Evolutionary conservation across 1,284 basidiomycete species (phyloP).

Genomic region (Trichosporon asahii): DNA sequence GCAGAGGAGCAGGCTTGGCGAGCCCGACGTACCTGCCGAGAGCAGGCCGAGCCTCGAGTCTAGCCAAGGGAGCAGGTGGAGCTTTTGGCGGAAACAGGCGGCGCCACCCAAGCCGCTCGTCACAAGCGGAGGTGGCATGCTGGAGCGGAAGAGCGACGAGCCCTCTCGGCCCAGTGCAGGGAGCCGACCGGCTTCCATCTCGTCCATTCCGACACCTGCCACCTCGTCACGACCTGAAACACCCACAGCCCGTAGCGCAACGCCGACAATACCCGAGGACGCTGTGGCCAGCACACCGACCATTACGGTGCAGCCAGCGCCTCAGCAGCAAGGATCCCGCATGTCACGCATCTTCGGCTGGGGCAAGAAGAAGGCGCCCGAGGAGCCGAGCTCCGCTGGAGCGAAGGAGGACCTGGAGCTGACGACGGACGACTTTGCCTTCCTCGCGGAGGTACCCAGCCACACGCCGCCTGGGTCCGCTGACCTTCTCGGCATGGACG

Average conservation of each 20-base stretch:
- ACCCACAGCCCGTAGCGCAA: conserved; percentile 13
- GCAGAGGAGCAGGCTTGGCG: conserved; percentile 43
- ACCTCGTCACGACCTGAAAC: not conserved
- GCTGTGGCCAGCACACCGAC: conserved; percentile 18
- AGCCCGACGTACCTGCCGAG: conserved; percentile 33
- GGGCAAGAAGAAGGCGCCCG: conserved; percentile 8
- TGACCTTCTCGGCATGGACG: conserved; percentile 40
- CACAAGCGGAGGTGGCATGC: conserved; percentile 47
- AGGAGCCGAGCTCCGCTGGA: not conserved
- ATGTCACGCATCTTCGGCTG: conserved; percentile 42
- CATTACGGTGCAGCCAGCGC: not conserved
- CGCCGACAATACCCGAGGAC: conserved; percentile 5
- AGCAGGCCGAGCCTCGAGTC: conserved; percentile 21
- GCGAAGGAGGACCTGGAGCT: conserved; percentile 42
- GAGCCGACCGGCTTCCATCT: conserved; percentile 1
- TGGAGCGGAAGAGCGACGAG: conserved; percentile 42
- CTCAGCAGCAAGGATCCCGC: conserved; percentile 36
- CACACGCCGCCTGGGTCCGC: conserved; percentile 29
- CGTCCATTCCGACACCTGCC: conserved; percentile 2
- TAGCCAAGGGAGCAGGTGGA: conserved; percentile 34
- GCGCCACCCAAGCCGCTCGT: conserved; percentile 38
- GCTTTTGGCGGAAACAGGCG: conserved; percentile 43
- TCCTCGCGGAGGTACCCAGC: conserved; percentile 48
- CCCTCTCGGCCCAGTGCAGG: not conserved
- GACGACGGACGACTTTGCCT: conserved; percentile 48